phyloP scores from a whole-genome alignment of 2,329 filamentous ascomycete genomes.

The Pseudogymnoascus sp. region DNA sequence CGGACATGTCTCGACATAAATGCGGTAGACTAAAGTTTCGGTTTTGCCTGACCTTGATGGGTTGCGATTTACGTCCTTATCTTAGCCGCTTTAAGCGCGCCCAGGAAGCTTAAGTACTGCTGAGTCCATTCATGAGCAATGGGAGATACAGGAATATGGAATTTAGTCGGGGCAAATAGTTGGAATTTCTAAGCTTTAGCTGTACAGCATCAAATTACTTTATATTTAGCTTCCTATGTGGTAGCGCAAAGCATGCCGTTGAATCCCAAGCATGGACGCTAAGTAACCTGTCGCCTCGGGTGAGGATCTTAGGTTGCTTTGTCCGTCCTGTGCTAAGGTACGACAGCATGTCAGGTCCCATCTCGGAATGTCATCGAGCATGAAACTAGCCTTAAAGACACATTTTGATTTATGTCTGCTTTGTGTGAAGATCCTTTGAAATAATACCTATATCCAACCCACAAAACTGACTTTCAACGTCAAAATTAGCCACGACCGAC shows the following conservation, averaged over 20 bases:
- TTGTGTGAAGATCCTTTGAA: conserved; percentile 1
- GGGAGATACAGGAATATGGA: not conserved
- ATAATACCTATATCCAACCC: not conserved
- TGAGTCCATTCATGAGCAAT: not conserved
- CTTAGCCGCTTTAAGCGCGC: conserved; percentile 11
- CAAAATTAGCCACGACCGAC: not conserved
- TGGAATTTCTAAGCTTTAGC: not conserved
- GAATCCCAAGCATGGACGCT: not conserved
- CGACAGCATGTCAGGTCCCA: conserved; percentile 6
- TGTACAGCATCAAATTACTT: not conserved
- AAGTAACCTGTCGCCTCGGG: conserved; percentile 3
- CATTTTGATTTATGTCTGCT: conserved; percentile 1
- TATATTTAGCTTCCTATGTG: not conserved
- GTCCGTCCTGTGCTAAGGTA: conserved; percentile 6
- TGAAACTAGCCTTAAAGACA: conserved; percentile 5
- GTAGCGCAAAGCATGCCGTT: not conserved
- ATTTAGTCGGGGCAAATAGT: not conserved
- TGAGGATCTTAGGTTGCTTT: conserved; percentile 9
- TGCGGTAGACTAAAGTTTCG: conserved; percentile 6
- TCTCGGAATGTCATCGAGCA: conserved; percentile 7
- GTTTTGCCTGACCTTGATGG: conserved; percentile 8
- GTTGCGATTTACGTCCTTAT: conserved; percentile 4
- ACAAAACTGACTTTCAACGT: not conserved
- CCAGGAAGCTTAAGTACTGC: conserved; percentile 1
- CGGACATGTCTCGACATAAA: conserved; percentile 49